Evolutionary conservation across 192 early-diverging fungal genomes (phyloP).

Genomic region (Tieghemiomyces parasiticus): DNA sequence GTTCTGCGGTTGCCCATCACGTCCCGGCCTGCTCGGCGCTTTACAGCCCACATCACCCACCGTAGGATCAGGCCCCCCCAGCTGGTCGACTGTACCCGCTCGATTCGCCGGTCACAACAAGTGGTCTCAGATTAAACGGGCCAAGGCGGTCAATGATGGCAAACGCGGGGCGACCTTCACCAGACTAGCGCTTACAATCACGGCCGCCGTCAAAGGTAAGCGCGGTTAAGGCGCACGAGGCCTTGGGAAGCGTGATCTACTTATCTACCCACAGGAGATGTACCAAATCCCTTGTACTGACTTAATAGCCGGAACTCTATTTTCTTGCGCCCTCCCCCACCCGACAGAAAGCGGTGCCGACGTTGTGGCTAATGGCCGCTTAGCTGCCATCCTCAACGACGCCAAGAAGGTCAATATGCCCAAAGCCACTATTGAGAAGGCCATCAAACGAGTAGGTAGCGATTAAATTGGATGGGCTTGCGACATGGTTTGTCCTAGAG

Average conservation of each 20-base stretch:
- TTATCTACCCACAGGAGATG: too few relatives aligned
- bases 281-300: too few relatives aligned
- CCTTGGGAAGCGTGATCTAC: not conserved
- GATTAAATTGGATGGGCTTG: too few relatives aligned
- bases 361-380: slow-evolving; percentile 33
- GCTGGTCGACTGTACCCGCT: too few relatives aligned
- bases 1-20: too few relatives aligned
- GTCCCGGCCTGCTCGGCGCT: too few relatives aligned
- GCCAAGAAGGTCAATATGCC: slow-evolving; percentile 47
- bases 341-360: slow-evolving; percentile 44
- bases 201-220: slow-evolving; percentile 38
- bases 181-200: slow-evolving; percentile 46
- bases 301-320: too few relatives aligned
- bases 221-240: not conserved
- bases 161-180: slow-evolving; percentile 33
- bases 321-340: too few relatives aligned
- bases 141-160: slow-evolving; percentile 37
- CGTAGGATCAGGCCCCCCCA: too few relatives aligned
- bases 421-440: slow-evolving; percentile 51
- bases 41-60: too few relatives aligned
- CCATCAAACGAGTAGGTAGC: slow-evolving; percentile 40
- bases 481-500: too few relatives aligned
- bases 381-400: slow-evolving; percentile 36
- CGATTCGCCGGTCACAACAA: slow-evolving; percentile 36
- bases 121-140: slow-evolving; percentile 47